Evolutionary conservation across 805 yeast genomes (phyloP).

Genomic region (Suhomyces prunicola): DNA sequence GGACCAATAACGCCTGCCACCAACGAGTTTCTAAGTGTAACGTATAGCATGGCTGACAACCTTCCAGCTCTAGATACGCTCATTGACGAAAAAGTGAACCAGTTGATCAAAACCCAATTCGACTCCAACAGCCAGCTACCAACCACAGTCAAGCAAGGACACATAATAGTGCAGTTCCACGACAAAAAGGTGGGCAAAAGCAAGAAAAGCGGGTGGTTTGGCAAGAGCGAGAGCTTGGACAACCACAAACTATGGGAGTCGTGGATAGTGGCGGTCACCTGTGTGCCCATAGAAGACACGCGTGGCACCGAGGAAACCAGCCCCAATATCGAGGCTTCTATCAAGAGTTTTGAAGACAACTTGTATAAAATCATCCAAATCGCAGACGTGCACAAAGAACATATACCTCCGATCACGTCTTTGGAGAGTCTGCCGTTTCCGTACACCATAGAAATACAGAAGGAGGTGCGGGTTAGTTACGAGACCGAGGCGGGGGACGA

Average conservation of each 20-base stretch:
- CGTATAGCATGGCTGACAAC: constrained; percentile 53
- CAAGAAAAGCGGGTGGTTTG: constrained; percentile 55
- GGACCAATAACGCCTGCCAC: constrained; percentile 59
- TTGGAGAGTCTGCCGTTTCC: constrained; percentile 67
- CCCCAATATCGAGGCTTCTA: constrained; percentile 32
- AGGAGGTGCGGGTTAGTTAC: constrained; percentile 1
- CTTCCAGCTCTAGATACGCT: constrained; percentile 47
- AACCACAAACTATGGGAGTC: constrained; percentile 61
- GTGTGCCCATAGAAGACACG: constrained; percentile 30
- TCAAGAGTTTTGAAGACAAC: constrained; percentile 36
- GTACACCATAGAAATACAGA: constrained; percentile 28
- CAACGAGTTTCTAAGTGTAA: constrained; percentile 53
- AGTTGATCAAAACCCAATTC: constrained; percentile 27
- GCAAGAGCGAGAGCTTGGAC: constrained; percentile 30
- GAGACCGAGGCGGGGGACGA: constrained; percentile 24
- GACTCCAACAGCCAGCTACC: constrained; percentile 12
- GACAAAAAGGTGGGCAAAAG: constrained; percentile 36
- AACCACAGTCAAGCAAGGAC: constrained; percentile 23
- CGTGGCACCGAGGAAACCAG: constrained; percentile 6
- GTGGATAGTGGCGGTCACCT: constrained; percentile 57
- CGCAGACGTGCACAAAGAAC: constrained; percentile 57
- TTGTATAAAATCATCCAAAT: constrained; percentile 47
- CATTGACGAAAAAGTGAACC: constrained; percentile 36
- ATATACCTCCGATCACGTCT: constrained; percentile 72
- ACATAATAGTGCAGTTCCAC: constrained; percentile 35